A percentile compares a stretch with the other conserved stretches of the same genome.
Conservation (phyloP, 257 asterid genomes). For the Plantago ovata region DNA sequence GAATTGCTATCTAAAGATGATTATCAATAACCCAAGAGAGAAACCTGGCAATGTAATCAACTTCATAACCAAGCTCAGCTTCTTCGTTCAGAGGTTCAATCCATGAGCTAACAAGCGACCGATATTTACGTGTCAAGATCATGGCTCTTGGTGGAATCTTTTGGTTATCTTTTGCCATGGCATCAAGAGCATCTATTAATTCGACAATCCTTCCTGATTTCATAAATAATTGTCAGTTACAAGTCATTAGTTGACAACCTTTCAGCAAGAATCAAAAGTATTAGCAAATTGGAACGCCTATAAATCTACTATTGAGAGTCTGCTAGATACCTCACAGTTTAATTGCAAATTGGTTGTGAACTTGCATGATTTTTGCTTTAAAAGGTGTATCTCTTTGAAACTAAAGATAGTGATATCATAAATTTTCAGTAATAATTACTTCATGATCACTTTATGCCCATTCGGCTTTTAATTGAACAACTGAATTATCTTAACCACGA, state of each 20-base stretch:
- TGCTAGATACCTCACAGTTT: slow-evolving; percentile 8
- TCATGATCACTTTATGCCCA: no score
- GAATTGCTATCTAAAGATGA: slow-evolving; percentile 19
- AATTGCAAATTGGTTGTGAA: slow-evolving; percentile 14
- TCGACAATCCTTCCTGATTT: slow-evolving; percentile 82
- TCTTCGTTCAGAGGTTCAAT: slow-evolving; percentile 99
- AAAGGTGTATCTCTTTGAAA: not conserved
- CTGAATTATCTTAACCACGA: no score
- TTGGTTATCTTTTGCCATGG: slow-evolving; percentile 80
- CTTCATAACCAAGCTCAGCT: slow-evolving; percentile 97
- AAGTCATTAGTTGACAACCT: slow-evolving; percentile 1
- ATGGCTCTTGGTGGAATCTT: slow-evolving; percentile 91
- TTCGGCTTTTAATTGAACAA: no score
- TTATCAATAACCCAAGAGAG: slow-evolving; percentile 25
- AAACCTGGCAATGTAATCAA: slow-evolving; percentile 91
- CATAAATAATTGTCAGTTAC: slow-evolving; percentile 23
- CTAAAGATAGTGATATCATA: slow-evolving; percentile 1
- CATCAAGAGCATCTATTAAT: slow-evolving; percentile 84
- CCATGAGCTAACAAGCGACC: slow-evolving; percentile 98
- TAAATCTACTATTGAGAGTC: slow-evolving; percentile 7
- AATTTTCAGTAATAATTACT: not conserved
- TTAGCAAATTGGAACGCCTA: slow-evolving; percentile 6
- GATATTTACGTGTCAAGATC: slow-evolving; percentile 86
- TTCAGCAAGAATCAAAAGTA: slow-evolving; percentile 12
- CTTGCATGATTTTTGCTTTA: not conserved